Base-by-base conservation (phyloP, 495 filamentous ascomycete species). In the Daldinia caldariorum region DNA sequence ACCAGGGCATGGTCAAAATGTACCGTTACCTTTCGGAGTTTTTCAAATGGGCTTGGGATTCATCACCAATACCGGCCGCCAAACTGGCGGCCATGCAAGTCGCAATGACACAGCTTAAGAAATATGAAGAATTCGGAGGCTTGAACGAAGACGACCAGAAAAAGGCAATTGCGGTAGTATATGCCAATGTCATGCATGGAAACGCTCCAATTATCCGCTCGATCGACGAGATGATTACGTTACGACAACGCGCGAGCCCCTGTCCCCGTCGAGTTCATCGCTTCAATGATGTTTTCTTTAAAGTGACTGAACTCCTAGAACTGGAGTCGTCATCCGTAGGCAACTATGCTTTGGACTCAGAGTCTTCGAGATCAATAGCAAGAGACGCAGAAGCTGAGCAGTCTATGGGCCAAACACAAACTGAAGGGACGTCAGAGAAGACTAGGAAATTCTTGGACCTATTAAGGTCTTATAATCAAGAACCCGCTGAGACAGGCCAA, bases 131-230 rank as follows among this genome's bases (percentile, higher is more conserved):
- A 14, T 77, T 75, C 16, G 31, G 9, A 10, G 32, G 13, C 3
- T 29, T 73, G 31, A n/a, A 63, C 2, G 29, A 16, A 26, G 22
- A 67, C 5, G 54, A 77, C 3, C 67, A 71, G 56, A 58, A 35
- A 10, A 66, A 37, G 22, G 16, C 32, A 12, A 26, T 45, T 10
- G 66, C 70, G 4, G 35, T 66, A 1, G 53, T 75, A n/a, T 75
- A 72, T 37, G 16, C n/a, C 0, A 77, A 61, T 7, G 32, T 70
- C 34, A 2, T 34, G 2, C 43, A 61, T 13, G 49, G 63, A 14
- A 13, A 75, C 26, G 1, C 49, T 13, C 57, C 53, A 14, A 59
- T 67, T 18, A 38, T 70, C 9, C 69, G 67, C 10, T 22, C 66
- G 0, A 47, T 37, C 8, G 38, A 68, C 20, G 58, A 67, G 54